Percentiles rank a stretch among this genome's conserved stretches.
Evolutionary conservation across 805 yeast species (phyloP).

Genomic region (Nakazawaea holstii): DNA sequence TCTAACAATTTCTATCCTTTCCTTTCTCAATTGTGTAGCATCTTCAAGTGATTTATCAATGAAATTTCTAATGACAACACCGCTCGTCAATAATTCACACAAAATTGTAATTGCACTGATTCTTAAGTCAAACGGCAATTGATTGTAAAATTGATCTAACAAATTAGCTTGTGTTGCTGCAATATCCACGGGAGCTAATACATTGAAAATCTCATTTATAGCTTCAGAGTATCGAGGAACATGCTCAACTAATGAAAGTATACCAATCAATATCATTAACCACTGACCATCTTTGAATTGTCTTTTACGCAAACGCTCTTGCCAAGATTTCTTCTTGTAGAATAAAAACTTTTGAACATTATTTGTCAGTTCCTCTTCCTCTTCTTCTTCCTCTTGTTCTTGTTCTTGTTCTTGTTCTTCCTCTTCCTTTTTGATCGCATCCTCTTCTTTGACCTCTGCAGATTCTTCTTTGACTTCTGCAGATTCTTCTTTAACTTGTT

Average conservation of each 20-base stretch:
- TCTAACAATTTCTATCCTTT: conserved; percentile 57
- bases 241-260: conserved; percentile 56
- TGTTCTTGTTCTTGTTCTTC: conserved; percentile 17
- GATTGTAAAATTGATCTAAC: conserved; percentile 45
- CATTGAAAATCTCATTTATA: conserved; percentile 44
- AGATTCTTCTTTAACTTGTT: not conserved
- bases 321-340: conserved; percentile 65
- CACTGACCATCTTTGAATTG: conserved; percentile 81
- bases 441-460: conserved; percentile 13
- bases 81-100: conserved; percentile 54
- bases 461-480: too few relatives aligned
- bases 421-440: conserved; percentile 18
- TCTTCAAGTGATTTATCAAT: conserved; percentile 68
- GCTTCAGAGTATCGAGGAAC: conserved; percentile 47
- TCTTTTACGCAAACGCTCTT: conserved; percentile 67
- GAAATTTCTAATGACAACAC: conserved; percentile 52
- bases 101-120: conserved; percentile 56
- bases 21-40: conserved; percentile 56
- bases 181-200: conserved; percentile 51
- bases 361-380: conserved; percentile 27
- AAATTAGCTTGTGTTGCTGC: conserved; percentile 46
- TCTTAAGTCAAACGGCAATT: conserved; percentile 48
- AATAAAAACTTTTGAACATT: conserved; percentile 46
- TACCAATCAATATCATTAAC: conserved; percentile 73
- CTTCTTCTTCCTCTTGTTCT: conserved; percentile 17